Evolutionary conservation across 805 yeast species (phyloP), one percentile per base, ranked within the genome.

Genomic region (Lachancea cidri): DNA sequence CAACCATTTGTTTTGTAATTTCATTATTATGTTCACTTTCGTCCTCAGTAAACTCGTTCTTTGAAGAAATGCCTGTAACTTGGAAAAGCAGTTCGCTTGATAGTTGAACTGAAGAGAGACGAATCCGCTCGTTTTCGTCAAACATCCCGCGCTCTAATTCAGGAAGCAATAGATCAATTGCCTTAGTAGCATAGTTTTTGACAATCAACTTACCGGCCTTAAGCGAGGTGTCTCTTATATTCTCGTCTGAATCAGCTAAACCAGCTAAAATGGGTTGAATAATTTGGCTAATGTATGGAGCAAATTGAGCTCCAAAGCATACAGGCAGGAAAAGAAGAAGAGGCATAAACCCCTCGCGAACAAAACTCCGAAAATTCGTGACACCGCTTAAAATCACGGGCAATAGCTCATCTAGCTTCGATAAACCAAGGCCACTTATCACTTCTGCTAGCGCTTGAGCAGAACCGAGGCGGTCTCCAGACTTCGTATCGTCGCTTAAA

Each of bases 361-460:
- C 76, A 59, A 80, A 79, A 16, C 81, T 55, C 55, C 83, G 76
- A n/a, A 79, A 57, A 32, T 79, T 76, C 8, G 77, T 70, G 17
- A 95, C 86, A 55, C 82, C 82, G 5, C 76, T 66, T 53, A 93
- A 72, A 47, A 93, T 83, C 1, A 71, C 64, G 29, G 99, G 98
- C 45, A 93, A 67, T 56, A 89, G 65, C 57, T 88, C 97, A 52
- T 93, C 98, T 58, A 93, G 73, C 55, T 88, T 88, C 48, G 78
- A 65, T 36, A 87, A 65, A 53, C 99, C 98, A 40, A 93, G 74
- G 49, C 98, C 98, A 54, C 86, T 81, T 41, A 88, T 76, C 47
- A 93, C 95, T 66, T 93, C 99, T 14, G 96, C 78, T 42, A 93
- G 74, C 2, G 96, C 98, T 69, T 93, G 98, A 0, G 98, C 98